Evolutionary conservation across 495 filamentous ascomycete species (phyloP), one percentile per base, ranked within the genome.

Genomic region (Podospora australis): DNA sequence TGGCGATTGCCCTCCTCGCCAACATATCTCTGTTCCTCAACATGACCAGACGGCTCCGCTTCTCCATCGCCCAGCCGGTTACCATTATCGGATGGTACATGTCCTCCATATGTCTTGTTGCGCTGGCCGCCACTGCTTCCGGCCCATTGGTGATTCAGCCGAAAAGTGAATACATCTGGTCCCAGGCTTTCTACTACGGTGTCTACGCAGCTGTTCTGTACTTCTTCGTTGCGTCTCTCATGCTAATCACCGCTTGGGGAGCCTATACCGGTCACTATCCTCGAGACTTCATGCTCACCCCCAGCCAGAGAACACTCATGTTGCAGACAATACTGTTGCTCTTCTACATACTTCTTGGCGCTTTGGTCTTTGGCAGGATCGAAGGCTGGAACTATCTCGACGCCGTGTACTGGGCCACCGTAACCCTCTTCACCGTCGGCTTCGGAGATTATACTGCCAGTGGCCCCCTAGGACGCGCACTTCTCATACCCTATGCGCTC

Each of bases 381-480:
- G 90, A 96, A 65, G 74, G 71, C 6, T 96, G 90, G 90, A 57
- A 68, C 17, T 95, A 82, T 54, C 73, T 89, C 2, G 86, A 95
- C 61, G 77, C 82, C 0, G 69, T 96, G 0, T 96, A 88, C 55
- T 96, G 83, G 78, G 82, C 87, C 0, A 82, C 91, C 53, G 85
- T 83, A 45, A 96, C 90, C 0, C 67, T 95, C 7, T 81, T 96
- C 42, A 95, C 90, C 0, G 77, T 96, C 11, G 90, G 90, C 3
- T 74, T 95, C 29, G 87, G 86, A 9, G 83, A 90, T 39, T 77
- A 80, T 39, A 64, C 77, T 11, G 82, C 87, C 0, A 55, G 58
- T 13, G 87, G 61, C 0, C 46, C 42, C 0, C 60, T 74, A 1
- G 84, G 86, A 0, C 73, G 85, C 9, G 72, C 77, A 2, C 65